These are phyloP conservation scores for Pisolithus tinctorius DNA, from an alignment of 768 basidiomycete species.

Conservation along the genomic window DNA sequence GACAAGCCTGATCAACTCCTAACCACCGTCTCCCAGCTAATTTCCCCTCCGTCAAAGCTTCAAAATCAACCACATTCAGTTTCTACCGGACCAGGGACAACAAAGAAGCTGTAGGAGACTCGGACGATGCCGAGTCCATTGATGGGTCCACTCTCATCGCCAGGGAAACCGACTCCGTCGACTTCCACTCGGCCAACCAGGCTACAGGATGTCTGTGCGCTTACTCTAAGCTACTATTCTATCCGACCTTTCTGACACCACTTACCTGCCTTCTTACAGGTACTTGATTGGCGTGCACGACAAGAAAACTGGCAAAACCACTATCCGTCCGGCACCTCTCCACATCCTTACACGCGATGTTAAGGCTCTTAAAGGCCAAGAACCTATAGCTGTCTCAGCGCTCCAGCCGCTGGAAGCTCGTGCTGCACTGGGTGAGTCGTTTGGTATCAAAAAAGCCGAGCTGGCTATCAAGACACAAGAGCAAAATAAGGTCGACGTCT, in stretches of 20 bases:
- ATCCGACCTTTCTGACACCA: slow-evolving; percentile 2
- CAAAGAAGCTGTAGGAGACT: slow-evolving; percentile 11
- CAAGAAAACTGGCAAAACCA: slow-evolving; percentile 64
- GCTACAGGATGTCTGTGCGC: slow-evolving; percentile 63
- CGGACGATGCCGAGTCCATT: slow-evolving; percentile 25
- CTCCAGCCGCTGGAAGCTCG: slow-evolving; percentile 54
- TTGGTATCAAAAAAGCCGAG: slow-evolving; percentile 94
- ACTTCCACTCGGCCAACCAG: slow-evolving; percentile 67
- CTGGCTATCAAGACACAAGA: slow-evolving; percentile 77
- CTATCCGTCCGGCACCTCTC: slow-evolving; percentile 59
- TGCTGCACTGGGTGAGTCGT: slow-evolving; percentile 81
- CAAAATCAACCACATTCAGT: slow-evolving; percentile 52
- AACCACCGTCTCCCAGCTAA: slow-evolving; percentile 34
- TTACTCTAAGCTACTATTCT: background rate
- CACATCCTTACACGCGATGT: slow-evolving; percentile 71
- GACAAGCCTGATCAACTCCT: slow-evolving; percentile 9
- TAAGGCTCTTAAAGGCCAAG: slow-evolving; percentile 72
- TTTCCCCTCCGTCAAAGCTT: slow-evolving; percentile 61
- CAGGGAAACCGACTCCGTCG: slow-evolving; percentile 79
- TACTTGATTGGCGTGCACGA: slow-evolving; percentile 84
- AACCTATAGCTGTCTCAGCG: slow-evolving; percentile 42
- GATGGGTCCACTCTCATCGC: slow-evolving; percentile 44
- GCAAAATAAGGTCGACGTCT: slow-evolving; percentile 84
- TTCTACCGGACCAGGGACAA: slow-evolving; percentile 47
- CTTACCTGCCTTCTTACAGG: slow-evolving; percentile 28